Percentiles rank a stretch among this genome's conserved stretches.
phyloP scores from a whole-genome alignment of 805 yeast genomes.

The Spathaspora passalidarum region DNA sequence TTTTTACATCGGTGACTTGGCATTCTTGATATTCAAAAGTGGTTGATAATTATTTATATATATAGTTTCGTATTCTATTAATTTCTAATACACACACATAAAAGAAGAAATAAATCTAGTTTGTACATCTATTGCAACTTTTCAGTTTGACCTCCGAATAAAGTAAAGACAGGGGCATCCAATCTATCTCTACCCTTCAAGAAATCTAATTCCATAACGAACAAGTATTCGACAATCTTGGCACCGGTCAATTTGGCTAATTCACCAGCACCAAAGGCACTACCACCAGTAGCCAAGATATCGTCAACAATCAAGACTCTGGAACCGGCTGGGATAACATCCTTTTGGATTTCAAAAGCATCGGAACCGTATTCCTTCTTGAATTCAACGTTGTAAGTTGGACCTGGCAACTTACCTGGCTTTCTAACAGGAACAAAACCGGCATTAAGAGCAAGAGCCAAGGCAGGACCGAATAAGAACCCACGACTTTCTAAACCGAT shows the following conservation, averaged over 20 bases:
- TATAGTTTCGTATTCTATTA: neutral
- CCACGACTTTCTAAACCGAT: slow-evolving; percentile 98
- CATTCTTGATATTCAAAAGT: slow-evolving; percentile 68
- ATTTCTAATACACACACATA: too few species aligned
- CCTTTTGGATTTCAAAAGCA: slow-evolving; percentile 82
- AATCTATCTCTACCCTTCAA: slow-evolving; percentile 89
- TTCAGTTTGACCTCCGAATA: slow-evolving; percentile 78
- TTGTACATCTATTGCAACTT: slow-evolving; percentile 8
- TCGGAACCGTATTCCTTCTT: slow-evolving; percentile 93
- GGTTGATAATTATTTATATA: slow-evolving; percentile 29
- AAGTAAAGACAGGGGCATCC: slow-evolving; percentile 83
- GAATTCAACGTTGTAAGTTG: slow-evolving; percentile 65
- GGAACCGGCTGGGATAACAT: slow-evolving; percentile 74
- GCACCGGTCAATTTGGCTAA: slow-evolving; percentile 66
- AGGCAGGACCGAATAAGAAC: slow-evolving; percentile 91
- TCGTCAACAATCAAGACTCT: slow-evolving; percentile 90
- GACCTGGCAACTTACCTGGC: slow-evolving; percentile 93
- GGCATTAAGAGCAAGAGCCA: slow-evolving; percentile 84
- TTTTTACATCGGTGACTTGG: slow-evolving; percentile 66
- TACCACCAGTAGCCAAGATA: slow-evolving; percentile 97
- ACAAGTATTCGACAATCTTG: slow-evolving; percentile 73
- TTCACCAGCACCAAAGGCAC: slow-evolving; percentile 92
- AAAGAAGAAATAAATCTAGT: neutral
- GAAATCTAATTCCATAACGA: slow-evolving; percentile 93
- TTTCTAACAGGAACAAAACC: slow-evolving; percentile 96